Conservation (phyloP, 331 rosid species). For the Quercus lobata region DNA sequence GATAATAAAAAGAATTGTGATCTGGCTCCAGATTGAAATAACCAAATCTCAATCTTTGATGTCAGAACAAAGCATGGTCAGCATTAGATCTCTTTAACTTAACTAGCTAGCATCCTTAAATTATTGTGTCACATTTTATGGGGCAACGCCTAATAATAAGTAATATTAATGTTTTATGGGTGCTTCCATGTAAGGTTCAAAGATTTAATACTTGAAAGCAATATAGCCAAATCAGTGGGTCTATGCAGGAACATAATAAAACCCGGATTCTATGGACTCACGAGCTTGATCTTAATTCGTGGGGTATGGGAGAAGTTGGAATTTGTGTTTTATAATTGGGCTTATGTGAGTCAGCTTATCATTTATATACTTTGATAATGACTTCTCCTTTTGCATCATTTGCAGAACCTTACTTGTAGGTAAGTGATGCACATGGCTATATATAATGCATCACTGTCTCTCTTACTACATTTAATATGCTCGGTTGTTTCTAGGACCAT, state of each 20-base stretch:
- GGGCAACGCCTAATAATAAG: neutral
- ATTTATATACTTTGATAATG: constrained; percentile 7
- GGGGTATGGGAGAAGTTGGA: neutral
- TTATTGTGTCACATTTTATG: neutral
- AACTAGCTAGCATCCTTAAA: neutral
- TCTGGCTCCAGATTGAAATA: neutral
- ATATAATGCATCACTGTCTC: neutral
- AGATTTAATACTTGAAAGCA: neutral
- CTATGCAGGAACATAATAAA: neutral
- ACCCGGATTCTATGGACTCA: constrained; percentile 15
- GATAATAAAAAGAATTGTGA: neutral
- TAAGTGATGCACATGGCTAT: constrained; percentile 12
- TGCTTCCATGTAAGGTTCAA: neutral
- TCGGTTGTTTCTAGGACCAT: neutral
- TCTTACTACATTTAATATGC: too few relatives aligned
- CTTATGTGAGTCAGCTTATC: constrained; percentile 20
- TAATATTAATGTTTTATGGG: neutral
- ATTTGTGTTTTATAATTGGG: neutral
- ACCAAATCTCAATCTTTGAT: neutral
- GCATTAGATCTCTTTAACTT: neutral
- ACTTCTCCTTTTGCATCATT: constrained; percentile 10
- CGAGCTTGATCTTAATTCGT: neutral
- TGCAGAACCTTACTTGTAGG: constrained; percentile 14
- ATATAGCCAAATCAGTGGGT: too few relatives aligned
- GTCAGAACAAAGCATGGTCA: neutral